Evolutionary conservation across 306 rosid species (phyloP), one percentile per base, ranked within the genome.

Genomic region (Clitoria ternatea): DNA sequence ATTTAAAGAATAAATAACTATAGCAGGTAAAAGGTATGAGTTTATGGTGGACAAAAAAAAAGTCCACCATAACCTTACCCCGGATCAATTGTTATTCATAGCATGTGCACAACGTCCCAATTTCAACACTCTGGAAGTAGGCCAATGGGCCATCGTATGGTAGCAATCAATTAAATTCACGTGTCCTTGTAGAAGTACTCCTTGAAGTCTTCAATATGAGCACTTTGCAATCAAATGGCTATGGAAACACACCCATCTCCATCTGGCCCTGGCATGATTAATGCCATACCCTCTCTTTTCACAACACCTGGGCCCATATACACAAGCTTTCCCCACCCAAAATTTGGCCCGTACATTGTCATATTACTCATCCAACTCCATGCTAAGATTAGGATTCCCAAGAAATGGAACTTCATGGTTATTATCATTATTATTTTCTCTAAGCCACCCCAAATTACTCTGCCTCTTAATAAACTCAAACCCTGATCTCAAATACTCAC

Each of bases 301-400:
- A 72, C 18, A 29, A 0, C 14, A 4, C 49, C 49, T 4, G 69
- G 61, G 3, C 77, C 70, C 11, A 32, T 12, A 15, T 72, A 45
- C 1, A 4, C 7, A 0, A 69, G 60, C 48, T 48, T 72, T 32
- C 70, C 69, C 61, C 77, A 72, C 6, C 77, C 70, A 45, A 72
- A 72, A 32, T 72, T 61, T 0, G 48, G 50, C 2, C 44, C 67
- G 14, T 72, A 45, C 0, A 33, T 7, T 0, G 61, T 27, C 61
- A 61, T 30, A n/a, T 56, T 29, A 4, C 37, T 30, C n/a, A 15
- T 72, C 69, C 48, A 56, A 7, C 44, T 15, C 33, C 22, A 71
- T 43, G 1, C 7, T 11, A 0, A 57, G 5, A 3, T 59, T 72
- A 4, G 77, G 77, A 30, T 72, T 72, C 33, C 77, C 69, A n/a